Base-by-base conservation (phyloP, 1,139 yeast species). In the Diutina rugosa region DNA sequence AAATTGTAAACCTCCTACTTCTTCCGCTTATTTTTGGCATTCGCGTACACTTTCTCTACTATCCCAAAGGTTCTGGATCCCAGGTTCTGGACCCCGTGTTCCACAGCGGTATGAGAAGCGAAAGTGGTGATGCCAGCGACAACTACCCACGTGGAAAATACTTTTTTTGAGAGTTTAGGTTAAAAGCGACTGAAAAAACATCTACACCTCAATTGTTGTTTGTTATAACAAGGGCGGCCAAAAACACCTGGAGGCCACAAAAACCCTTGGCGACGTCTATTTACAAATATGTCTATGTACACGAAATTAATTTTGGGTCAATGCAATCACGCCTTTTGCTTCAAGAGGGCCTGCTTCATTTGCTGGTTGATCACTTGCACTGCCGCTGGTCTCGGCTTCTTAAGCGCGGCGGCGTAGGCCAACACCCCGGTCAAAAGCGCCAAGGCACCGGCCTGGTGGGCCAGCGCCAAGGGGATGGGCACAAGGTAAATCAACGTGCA, bases 371-470 rank as follows among this genome's bases (percentile, higher is more conserved):
- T 51, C 16, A 51, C 54, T 5, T 14, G 21, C 7, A 70, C 63
- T 7, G 72, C 67, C 55, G 72, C 70, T 0, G 76, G 72, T 69
- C 95, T 80, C 46, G 98, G 96, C 62, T 77, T 79, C 63, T 86
- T 82, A 62, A 93, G 74, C 59, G 82, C 79, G 41, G 90, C 81
- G 26, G 86, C 81, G 61, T 88, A 79, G 2, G 90, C 76, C 61
- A 93, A 74, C 30, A 90, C 80, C 14, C 87, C 78, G 0, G 99
- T 93, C 63, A 95, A 76, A 57, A 95, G 77, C 0, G 95, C 96
- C 65, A 95, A 74, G 0, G 98, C 96, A 61, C 99, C 98, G 14
- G 97, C 97, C 73, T 95, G 99, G 69, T 95, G 99, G 7, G 91
- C 81, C 8, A 98, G 95, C 1, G 97, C 99, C 55, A 93, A 72